Evolutionary conservation across 1,139 yeast species (phyloP).

Genomic region (Saccharomyces hybrid): DNA sequence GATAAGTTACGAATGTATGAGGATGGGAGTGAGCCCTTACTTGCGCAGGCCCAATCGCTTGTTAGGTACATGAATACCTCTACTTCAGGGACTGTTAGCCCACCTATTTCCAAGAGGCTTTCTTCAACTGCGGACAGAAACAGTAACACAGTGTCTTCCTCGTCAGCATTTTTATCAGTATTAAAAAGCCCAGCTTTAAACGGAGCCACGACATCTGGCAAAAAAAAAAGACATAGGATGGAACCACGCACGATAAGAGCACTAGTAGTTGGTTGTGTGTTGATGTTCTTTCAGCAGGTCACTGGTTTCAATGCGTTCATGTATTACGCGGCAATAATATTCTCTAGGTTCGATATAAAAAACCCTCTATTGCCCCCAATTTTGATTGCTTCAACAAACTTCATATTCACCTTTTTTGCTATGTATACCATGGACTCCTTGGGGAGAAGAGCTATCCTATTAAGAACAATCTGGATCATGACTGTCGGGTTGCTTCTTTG

Average conservation of each 20-base stretch:
- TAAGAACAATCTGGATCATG: slow-evolving; percentile 44
- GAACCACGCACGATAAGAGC: slow-evolving; percentile 47
- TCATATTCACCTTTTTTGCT: slow-evolving; percentile 57
- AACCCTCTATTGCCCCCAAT: slow-evolving; percentile 60
- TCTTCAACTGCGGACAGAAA: background rate
- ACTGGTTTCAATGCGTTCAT: slow-evolving; percentile 73
- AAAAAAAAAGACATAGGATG: slow-evolving; percentile 15
- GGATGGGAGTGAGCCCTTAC: slow-evolving; percentile 1
- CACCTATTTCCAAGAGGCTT: background rate
- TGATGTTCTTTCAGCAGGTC: slow-evolving; percentile 67
- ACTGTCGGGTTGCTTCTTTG: slow-evolving; percentile 31
- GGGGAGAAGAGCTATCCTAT: slow-evolving; percentile 56
- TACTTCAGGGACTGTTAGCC: background rate
- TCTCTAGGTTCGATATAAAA: slow-evolving; percentile 49
- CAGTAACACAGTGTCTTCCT: background rate
- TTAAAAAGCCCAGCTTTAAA: background rate
- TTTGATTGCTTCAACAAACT: slow-evolving; percentile 59
- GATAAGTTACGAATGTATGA: background rate
- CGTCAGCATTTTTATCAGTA: background rate
- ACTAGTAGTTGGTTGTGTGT: slow-evolving; percentile 58
- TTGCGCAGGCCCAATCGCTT: background rate
- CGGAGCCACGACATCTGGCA: background rate
- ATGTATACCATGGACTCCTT: slow-evolving; percentile 48
- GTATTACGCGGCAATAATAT: slow-evolving; percentile 66
- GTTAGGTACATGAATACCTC: background rate